Evolutionary conservation across 2,329 filamentous ascomycete species (phyloP), one percentile per base, ranked within the genome.

Genomic region (Saccharata proteae): DNA sequence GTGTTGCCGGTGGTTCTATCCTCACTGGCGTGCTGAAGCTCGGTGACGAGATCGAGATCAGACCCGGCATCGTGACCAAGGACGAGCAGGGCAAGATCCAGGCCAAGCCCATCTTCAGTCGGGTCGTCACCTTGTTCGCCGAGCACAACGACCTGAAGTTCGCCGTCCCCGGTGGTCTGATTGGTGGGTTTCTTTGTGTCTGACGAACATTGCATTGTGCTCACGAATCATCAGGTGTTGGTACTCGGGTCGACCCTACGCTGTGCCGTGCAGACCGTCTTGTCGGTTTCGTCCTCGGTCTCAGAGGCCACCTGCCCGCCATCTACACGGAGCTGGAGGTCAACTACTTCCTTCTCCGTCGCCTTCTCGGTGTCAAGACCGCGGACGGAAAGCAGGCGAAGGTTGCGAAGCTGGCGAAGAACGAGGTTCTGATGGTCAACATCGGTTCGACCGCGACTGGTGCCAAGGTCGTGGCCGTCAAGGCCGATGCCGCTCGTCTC

Each of bases 381-480:
- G 85, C 88, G 40, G 90, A 98, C 47, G 90, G 90, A 57, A 98
- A 98, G 71, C 90, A 96, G 64, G 88, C 88, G 52, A 98, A 98
- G 78, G 90, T 98, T 44, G 85, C 86, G 48, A 98, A 98, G 69
- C 71, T 98, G 43, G 70, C 85, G 36, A 98, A 96, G 77, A 94
- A 93, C 64, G 90, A 98, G 61, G 85, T 96, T 51, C 79, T 98
- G 61, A 96, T 98, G 90, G 90, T 98, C 44, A 98, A 98, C 69
- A 98, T 98, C 55, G 90, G 90, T 40, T 93, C 84, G 21, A 96
- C 88, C 7, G 92, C 90, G 27, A 94, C 88, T 10, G 90, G 90
- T 61, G 90, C 90, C 45, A 98, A 96, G 74, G 84, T 98, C 32
- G 74, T 90, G 37, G 88, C 84, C 49, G 92, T 96, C 55, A 94